A percentile compares a stretch with the other conserved stretches of the same genome.
phyloP scores from a whole-genome alignment of 2,329 filamentous ascomycete species.

The Stagonosporopsis rhizophila region DNA sequence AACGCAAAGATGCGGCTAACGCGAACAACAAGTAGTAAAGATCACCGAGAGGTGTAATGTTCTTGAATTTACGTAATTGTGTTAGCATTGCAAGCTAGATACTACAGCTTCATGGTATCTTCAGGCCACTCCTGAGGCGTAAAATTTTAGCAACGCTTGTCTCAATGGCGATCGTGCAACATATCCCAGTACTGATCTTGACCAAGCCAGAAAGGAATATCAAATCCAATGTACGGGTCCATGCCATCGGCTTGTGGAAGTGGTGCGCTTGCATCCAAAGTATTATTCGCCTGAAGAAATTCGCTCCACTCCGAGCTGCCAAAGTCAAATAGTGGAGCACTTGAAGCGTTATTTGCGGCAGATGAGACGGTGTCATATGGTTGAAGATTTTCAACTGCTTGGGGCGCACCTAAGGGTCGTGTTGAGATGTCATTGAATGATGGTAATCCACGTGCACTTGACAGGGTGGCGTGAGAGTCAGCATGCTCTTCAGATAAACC shows the following conservation, averaged over 20 bases:
- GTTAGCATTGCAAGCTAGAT: background rate
- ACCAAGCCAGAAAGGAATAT: constrained; percentile 48
- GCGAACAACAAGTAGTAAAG: background rate
- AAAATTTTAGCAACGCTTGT: background rate
- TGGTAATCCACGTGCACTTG: background rate
- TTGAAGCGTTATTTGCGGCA: background rate
- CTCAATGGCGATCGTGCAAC: constrained; percentile 15
- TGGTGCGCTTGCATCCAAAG: background rate
- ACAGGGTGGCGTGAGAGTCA: background rate
- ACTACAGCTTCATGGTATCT: background rate
- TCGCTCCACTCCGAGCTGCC: constrained; percentile 20
- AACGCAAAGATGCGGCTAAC: background rate
- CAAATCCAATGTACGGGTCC: constrained; percentile 45
- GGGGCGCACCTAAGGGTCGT: background rate
- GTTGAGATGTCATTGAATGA: background rate
- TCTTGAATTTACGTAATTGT: background rate
- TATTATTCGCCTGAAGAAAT: constrained; percentile 10
- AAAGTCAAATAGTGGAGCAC: constrained; percentile 6
- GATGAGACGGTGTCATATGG: background rate
- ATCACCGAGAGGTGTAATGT: background rate
- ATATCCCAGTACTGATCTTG: constrained; percentile 43
- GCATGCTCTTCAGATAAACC: background rate
- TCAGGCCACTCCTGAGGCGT: background rate
- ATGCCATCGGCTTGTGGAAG: constrained; percentile 17
- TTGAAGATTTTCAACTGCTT: background rate